These are phyloP conservation scores for Chytridiales sp. DNA, from an alignment of 371 early-diverging fungal genomes.

Conservation along the genomic window DNA sequence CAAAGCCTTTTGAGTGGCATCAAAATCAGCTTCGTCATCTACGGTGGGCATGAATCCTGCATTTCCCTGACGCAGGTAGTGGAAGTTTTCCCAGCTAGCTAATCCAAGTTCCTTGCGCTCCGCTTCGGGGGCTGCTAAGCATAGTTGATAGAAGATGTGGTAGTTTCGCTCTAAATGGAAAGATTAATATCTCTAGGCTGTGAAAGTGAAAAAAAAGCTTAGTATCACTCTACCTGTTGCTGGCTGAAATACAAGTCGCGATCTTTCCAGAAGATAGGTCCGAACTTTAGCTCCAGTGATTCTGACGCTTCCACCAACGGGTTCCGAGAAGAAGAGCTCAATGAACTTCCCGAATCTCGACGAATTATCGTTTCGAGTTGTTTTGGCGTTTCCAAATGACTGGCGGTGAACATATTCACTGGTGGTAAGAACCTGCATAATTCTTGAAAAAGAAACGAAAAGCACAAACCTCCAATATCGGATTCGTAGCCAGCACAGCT, in stretches of 20 bases:
- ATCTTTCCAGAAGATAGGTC: constrained; percentile 97
- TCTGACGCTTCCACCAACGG: constrained; percentile 48
- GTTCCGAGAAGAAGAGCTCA: constrained; percentile 66
- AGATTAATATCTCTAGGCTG: not conserved
- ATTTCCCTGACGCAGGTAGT: constrained; percentile 86
- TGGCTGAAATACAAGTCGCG: constrained; percentile 95
- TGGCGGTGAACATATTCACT: constrained; percentile 24
- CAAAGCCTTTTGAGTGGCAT: constrained; percentile 78
- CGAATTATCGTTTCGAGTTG: constrained; percentile 98
- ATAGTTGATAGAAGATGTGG: constrained; percentile 99
- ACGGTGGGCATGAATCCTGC: constrained; percentile 79
- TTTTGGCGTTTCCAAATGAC: constrained; percentile 99
- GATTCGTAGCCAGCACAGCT: constrained; percentile 83
- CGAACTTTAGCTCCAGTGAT: constrained; percentile 96
- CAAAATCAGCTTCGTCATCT: constrained; percentile 90
- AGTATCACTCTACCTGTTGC: constrained; percentile 40
- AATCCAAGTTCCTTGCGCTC: constrained; percentile 80
- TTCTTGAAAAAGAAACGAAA: not conserved
- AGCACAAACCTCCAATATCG: constrained; percentile 88
- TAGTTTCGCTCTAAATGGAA: constrained; percentile 85
- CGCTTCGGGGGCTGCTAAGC: constrained; percentile 78
- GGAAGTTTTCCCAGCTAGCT: constrained; percentile 71
- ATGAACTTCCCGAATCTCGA: constrained; percentile 99
- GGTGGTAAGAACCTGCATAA: not conserved
- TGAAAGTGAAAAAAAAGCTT: not conserved